These are phyloP conservation scores for Neurospora sp. DNA, from an alignment of 495 filamentous ascomycete species.

Conservation along the genomic window DNA sequence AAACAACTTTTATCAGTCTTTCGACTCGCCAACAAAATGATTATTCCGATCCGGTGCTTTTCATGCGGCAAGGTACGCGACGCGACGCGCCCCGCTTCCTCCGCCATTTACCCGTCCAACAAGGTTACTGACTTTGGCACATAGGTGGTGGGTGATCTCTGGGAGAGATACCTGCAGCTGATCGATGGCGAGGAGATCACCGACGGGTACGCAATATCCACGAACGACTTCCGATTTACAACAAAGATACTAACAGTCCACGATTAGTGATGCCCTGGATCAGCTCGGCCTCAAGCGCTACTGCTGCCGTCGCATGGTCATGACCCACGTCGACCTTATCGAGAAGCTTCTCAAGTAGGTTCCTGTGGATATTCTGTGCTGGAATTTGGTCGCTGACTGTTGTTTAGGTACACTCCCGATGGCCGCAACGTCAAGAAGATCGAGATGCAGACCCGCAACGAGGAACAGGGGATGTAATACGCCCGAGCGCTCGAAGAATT, in stretches of 20 bases:
- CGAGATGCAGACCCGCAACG: slow-evolving; percentile 8
- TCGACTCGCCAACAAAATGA: slow-evolving; percentile 53
- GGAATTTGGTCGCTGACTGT: background rate
- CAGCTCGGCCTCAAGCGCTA: slow-evolving; percentile 86
- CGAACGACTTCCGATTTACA: background rate
- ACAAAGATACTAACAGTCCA: slow-evolving; percentile 3
- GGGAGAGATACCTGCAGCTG: slow-evolving; percentile 84
- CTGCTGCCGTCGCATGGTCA: slow-evolving; percentile 96
- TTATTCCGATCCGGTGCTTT: slow-evolving; percentile 96
- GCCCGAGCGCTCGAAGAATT: background rate
- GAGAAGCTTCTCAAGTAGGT: slow-evolving; percentile 92
- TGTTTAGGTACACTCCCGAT: slow-evolving; percentile 37
- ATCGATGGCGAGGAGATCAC: slow-evolving; percentile 65
- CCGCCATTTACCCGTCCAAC: background rate
- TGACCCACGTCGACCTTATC: slow-evolving; percentile 99
- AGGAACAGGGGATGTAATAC: background rate
- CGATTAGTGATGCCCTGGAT: slow-evolving; percentile 81
- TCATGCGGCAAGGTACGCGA: slow-evolving; percentile 89
- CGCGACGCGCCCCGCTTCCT: background rate
- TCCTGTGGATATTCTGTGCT: background rate
- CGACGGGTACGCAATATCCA: slow-evolving; percentile 57
- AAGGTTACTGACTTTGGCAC: background rate
- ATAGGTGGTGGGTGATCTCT: slow-evolving; percentile 91
- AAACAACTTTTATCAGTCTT: background rate
- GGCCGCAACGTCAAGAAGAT: slow-evolving; percentile 46